These are phyloP conservation scores for Polyrhizophydium stewartii DNA, from an alignment of 371 early-diverging fungal genomes.

Conservation along the genomic window DNA sequence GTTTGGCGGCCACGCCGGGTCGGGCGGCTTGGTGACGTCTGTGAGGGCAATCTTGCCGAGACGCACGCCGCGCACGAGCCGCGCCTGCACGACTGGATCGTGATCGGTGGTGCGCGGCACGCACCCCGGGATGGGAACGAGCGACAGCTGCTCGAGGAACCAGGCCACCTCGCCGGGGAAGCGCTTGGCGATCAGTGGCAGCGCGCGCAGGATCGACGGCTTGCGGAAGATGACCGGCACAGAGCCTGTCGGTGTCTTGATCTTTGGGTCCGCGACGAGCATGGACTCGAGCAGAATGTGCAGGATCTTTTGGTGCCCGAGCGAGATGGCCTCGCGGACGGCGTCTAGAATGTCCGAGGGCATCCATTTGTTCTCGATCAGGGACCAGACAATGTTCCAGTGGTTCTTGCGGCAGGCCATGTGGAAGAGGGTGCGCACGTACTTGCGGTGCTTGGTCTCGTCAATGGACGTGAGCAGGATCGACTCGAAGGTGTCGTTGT, in stretches of 20 bases:
- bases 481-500: constrained; percentile 18
- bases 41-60: too few species aligned
- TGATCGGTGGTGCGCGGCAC: constrained; percentile 16
- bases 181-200: constrained; percentile 24
- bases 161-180: constrained; percentile 33
- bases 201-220: constrained; percentile 16
- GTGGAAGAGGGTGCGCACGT: constrained; percentile 19
- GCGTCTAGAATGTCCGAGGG: constrained; percentile 14
- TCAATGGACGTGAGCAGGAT: constrained; percentile 12
- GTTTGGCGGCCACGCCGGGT: too few species aligned
- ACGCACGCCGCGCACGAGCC: constrained; percentile 23
- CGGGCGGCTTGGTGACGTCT: too few species aligned
- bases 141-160: constrained; percentile 29
- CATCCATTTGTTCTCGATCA: constrained; percentile 24
- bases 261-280: constrained; percentile 20
- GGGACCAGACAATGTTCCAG: constrained; percentile 19
- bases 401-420: constrained; percentile 22
- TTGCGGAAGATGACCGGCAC: constrained; percentile 30
- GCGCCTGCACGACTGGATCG: constrained; percentile 24
- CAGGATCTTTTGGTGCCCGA: constrained; percentile 30
- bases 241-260: constrained; percentile 12
- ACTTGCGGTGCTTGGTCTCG: constrained; percentile 9
- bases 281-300: constrained; percentile 28
- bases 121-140: constrained; percentile 28
- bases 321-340: constrained; percentile 17